Percentiles rank a stretch among this genome's conserved stretches.
Evolutionary conservation across 2,329 filamentous ascomycete species (phyloP).

Genomic region (Botrytis pseudocinerea): DNA sequence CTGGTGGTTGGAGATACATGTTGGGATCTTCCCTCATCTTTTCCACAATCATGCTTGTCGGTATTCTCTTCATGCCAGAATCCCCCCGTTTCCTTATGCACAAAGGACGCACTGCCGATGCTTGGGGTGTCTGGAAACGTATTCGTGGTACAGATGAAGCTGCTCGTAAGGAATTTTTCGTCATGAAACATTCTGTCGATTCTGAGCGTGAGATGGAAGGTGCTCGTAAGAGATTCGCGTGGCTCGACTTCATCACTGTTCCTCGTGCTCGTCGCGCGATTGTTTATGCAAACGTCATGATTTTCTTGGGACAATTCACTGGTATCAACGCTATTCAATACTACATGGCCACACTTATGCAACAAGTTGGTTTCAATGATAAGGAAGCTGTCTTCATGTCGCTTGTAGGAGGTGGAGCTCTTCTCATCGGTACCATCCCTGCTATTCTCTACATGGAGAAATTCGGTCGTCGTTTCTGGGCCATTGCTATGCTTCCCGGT

Average conservation of each 20-base stretch:
- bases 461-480: conserved; percentile 74
- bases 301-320: conserved; percentile 68
- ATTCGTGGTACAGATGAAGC: conserved; percentile 64
- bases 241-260: conserved; percentile 73
- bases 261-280: conserved; percentile 66
- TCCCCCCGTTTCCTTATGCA: conserved; percentile 69
- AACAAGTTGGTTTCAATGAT: conserved; percentile 64
- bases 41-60: conserved; percentile 60
- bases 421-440: conserved; percentile 67
- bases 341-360: conserved; percentile 70
- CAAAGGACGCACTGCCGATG: conserved; percentile 59
- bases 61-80: conserved; percentile 73
- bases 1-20: conserved; percentile 72
- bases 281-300: conserved; percentile 69
- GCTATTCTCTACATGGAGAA: conserved; percentile 71
- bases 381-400: conserved; percentile 71
- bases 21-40: conserved; percentile 72
- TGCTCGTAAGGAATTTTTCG: conserved; percentile 67
- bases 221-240: conserved; percentile 58
- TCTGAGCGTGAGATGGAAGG: conserved; percentile 47
- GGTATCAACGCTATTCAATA: conserved; percentile 72
- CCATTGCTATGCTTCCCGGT: conserved; percentile 68
- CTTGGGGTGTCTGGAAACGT: conserved; percentile 70
- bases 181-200: conserved; percentile 65
- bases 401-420: conserved; percentile 66